These are phyloP conservation scores for Boletus rubropictus DNA, from an alignment of 768 basidiomycete genomes.

Conservation along the genomic window DNA sequence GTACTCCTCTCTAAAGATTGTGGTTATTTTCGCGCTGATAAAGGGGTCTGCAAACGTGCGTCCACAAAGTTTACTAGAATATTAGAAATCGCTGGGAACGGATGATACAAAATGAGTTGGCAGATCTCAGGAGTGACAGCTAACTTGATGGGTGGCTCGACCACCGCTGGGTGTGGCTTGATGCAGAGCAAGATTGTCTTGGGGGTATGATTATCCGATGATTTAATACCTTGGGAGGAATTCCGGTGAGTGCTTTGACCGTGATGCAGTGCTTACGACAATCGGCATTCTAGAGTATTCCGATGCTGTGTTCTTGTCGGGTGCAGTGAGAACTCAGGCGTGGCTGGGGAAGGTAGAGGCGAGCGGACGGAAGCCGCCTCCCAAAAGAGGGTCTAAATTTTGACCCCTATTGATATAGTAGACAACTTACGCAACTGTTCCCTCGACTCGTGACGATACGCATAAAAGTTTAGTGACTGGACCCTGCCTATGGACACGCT, in stretches of 20 bases:
- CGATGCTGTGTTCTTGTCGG: conserved; percentile 5
- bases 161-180: background rate
- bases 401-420: background rate
- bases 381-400: conserved; percentile 1
- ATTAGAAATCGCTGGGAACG: conserved; percentile 1
- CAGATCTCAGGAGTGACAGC: background rate
- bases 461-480: conserved; percentile 7
- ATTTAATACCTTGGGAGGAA: background rate
- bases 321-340: conserved; percentile 4
- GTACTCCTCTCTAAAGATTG: background rate
- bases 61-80: background rate
- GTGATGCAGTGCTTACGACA: background rate
- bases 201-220: background rate
- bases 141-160: background rate
- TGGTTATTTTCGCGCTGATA: background rate
- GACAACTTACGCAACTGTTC: background rate
- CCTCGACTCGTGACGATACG: background rate
- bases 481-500: background rate
- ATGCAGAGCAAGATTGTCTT: background rate
- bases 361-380: conserved; percentile 4
- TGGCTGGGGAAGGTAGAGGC: background rate
- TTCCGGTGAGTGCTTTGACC: conserved; percentile 3
- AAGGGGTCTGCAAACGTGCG: background rate
- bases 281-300: background rate
- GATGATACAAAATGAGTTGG: background rate